Evolutionary conservation across 495 filamentous ascomycete species (phyloP), one percentile per base, ranked within the genome.

Genomic region (Podospora pseudocomata): DNA sequence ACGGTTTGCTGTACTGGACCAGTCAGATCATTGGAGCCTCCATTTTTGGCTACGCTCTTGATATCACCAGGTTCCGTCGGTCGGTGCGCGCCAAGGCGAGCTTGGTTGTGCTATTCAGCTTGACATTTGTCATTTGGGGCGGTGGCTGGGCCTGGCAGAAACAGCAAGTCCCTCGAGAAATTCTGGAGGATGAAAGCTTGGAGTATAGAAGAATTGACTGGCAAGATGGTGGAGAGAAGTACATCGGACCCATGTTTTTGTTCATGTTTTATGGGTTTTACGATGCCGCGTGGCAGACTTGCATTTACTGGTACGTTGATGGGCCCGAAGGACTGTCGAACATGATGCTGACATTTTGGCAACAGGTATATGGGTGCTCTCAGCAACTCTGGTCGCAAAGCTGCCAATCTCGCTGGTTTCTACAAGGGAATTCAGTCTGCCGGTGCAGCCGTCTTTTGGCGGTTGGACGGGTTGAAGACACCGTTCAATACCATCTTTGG

Each of bases 361-460:
- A 9, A 15, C 69, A 93, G 90, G 90, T 92, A 90, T 80, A 97
- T 98, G 91, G 94, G 94, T 44, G 89, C 93, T 19, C 84, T 97
- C 34, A 92, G 89, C 73, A 97, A 98, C 83, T 96, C 95, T 60
- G 87, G 90, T 69, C 91, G 93, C 74, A 96, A 93, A 74, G 85
- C 94, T 23, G 94, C 94, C 80, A 96, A 97, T 82, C 91, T 95
- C 73, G 88, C 92, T 39, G 94, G 94, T 65, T 97, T 94, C 84
- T 97, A 97, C 86, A 97, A 97, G 76, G 92, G 92, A 32, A 91
- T 98, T 72, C 94, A 97, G 79, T 95, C 92, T 32, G 93, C 92
- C n/a, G 94, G 93, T 68, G 88, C 89, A 6, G 94, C 93, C n/a
- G 86, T 94, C 60, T 91, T 90, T 74, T 97, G 91, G 91, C 84